These are phyloP conservation scores for Botrytis aclada DNA, from an alignment of 2,329 filamentous ascomycete species.

Conservation along the genomic window DNA sequence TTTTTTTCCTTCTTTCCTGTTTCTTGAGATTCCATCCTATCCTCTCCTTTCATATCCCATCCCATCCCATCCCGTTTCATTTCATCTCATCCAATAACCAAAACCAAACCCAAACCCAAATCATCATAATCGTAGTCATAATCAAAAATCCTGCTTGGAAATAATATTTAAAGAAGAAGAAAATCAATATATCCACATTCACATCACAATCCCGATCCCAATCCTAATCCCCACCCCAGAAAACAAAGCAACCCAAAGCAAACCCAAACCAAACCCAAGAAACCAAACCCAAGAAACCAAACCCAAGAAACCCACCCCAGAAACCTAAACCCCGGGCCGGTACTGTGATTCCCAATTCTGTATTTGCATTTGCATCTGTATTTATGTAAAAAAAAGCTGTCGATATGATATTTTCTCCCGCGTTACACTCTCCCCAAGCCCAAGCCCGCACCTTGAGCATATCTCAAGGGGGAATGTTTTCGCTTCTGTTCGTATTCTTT, in stretches of 20 bases:
- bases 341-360: slow-evolving; percentile 7
- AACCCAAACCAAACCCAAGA: not conserved
- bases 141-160: not conserved
- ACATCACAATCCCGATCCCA: not conserved
- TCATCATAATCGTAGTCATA: not conserved
- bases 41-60: too few relatives aligned
- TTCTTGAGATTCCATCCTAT: not conserved
- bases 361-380: not conserved
- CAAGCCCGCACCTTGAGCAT: slow-evolving; percentile 15
- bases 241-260: not conserved
- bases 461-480: slow-evolving; percentile 26
- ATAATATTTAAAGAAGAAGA: not conserved
- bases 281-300: not conserved
- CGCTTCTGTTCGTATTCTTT: slow-evolving; percentile 17
- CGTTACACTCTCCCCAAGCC: slow-evolving; percentile 1
- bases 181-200: not conserved
- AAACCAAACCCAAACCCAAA: not conserved
- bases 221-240: not conserved
- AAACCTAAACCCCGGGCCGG: not conserved
- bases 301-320: not conserved
- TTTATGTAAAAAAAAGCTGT: not conserved
- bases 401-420: not conserved
- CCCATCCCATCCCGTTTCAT: not conserved
- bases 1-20: not conserved
- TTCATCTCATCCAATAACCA: not conserved